phyloP scores from a whole-genome alignment of 129 eudicot genomes.

The Escallonia herrerae region DNA sequence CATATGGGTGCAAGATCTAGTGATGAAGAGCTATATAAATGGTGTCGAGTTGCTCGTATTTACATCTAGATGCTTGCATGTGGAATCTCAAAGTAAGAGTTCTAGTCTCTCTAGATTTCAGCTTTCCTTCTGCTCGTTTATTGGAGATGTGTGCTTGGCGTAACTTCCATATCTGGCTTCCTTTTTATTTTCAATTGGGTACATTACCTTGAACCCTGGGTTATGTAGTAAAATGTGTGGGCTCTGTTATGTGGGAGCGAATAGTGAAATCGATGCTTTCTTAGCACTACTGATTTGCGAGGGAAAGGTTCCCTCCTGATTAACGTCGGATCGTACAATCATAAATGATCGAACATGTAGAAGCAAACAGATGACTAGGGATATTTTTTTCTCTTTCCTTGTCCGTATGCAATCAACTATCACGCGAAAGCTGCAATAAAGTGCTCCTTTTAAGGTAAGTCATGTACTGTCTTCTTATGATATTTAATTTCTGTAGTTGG shows the following conservation, averaged over 20 bases:
- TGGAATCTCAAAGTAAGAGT: slow-evolving; percentile 41
- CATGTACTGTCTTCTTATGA: too few species aligned
- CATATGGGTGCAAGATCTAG: slow-evolving; percentile 20
- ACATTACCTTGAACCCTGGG: background rate
- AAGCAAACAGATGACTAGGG: too few species aligned
- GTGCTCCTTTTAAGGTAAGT: too few species aligned
- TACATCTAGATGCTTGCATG: slow-evolving; percentile 37
- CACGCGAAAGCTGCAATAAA: too few species aligned
- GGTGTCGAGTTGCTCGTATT: slow-evolving; percentile 56
- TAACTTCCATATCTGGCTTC: background rate
- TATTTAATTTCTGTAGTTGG: too few species aligned
- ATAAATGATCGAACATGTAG: too few species aligned
- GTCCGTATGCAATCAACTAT: too few species aligned
- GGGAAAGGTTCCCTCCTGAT: background rate
- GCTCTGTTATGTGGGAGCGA: too few species aligned
- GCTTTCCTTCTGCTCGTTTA: background rate
- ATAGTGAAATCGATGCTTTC: too few species aligned
- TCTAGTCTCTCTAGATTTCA: background rate
- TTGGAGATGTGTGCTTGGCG: background rate
- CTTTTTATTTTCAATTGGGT: background rate
- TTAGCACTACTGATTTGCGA: background rate
- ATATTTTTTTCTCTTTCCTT: too few species aligned
- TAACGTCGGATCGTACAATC: too few species aligned
- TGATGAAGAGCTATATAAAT: slow-evolving; percentile 37
- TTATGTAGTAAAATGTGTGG: background rate